Percentiles rank a stretch among this genome's conserved stretches.
Conservation (phyloP, 2,329 filamentous ascomycete species). For the Fusarium sambucinum region DNA sequence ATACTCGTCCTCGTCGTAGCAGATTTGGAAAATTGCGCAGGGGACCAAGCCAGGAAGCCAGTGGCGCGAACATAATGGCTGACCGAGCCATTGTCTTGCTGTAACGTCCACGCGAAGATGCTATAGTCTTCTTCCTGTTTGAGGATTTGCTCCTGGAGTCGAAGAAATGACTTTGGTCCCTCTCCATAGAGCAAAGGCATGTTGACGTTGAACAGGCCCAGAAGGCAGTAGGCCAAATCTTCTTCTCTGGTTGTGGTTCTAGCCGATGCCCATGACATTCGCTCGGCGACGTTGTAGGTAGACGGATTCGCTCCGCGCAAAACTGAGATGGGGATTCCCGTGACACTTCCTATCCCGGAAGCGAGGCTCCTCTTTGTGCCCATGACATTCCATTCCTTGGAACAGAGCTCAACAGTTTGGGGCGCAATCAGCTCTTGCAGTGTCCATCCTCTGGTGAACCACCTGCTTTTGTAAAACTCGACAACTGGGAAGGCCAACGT, state of each 20-base stretch:
- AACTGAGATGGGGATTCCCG: constrained; percentile 20
- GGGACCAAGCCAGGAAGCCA: constrained; percentile 19
- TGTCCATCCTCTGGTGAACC: constrained; percentile 24
- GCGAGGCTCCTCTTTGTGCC: constrained; percentile 23
- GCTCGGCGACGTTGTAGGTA: constrained; percentile 6
- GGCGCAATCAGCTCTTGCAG: constrained; percentile 28
- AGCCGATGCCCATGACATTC: constrained; percentile 30
- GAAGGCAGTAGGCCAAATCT: constrained; percentile 19
- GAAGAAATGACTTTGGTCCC: constrained; percentile 13
- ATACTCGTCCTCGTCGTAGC: too few species aligned
- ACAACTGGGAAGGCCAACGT: background rate
- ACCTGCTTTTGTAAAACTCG: constrained; percentile 14
- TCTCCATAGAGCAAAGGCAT: constrained; percentile 26
- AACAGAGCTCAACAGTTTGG: constrained; percentile 15
- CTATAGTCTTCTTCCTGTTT: constrained; percentile 26
- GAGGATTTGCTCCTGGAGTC: constrained; percentile 26
- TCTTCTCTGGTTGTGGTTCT: constrained; percentile 27
- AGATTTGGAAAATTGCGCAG: constrained; percentile 12
- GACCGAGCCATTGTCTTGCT: background rate
- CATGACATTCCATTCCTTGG: constrained; percentile 10
- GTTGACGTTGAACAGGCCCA: constrained; percentile 23
- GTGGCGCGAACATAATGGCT: background rate
- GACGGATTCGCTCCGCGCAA: constrained; percentile 6
- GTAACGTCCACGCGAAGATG: constrained; percentile 22
- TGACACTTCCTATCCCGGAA: background rate